phyloP scores from a whole-genome alignment of 83 land plant genomes.

The Thuja plicata region DNA sequence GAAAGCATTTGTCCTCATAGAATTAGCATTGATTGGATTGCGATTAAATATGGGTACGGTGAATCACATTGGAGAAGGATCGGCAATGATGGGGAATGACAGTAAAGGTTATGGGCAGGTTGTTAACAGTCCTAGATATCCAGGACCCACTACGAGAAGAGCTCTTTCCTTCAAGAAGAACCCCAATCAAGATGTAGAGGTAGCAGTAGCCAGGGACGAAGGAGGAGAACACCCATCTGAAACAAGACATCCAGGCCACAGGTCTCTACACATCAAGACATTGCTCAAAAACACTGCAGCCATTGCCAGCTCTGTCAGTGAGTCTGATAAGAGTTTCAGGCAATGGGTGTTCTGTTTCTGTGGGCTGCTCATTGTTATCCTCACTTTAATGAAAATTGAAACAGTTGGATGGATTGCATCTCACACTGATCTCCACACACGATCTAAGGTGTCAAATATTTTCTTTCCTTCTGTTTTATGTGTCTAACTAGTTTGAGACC shows the following conservation, averaged over 20 bases:
- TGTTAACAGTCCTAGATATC: slow-evolving; percentile 50
- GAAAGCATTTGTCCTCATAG: background rate
- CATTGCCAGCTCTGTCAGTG: slow-evolving; percentile 2
- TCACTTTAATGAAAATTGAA: slow-evolving; percentile 49
- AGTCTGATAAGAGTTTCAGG: slow-evolving; percentile 26
- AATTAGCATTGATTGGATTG: background rate
- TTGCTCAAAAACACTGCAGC: slow-evolving; percentile 14
- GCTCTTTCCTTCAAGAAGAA: slow-evolving; percentile 57
- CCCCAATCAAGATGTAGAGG: slow-evolving; percentile 12
- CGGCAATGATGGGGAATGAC: background rate
- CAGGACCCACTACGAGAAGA: slow-evolving; percentile 54
- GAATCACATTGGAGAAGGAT: background rate
- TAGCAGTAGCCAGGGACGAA: slow-evolving; percentile 12
- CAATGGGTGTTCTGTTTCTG: slow-evolving; percentile 55
- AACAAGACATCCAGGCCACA: slow-evolving; percentile 12
- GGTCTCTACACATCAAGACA: slow-evolving; percentile 9
- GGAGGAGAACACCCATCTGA: slow-evolving; percentile 13
- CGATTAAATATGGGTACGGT: background rate
- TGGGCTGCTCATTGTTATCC: slow-evolving; percentile 50
- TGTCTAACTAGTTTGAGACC: background rate
- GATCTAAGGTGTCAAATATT: slow-evolving; percentile 1
- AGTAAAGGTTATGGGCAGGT: slow-evolving; percentile 12
- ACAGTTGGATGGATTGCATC: slow-evolving; percentile 44
- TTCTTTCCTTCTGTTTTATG: background rate
- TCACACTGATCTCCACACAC: slow-evolving; percentile 18